Percentiles rank a stretch among this genome's conserved stretches.
These are phyloP conservation scores for Dictyostelium discoideum DNA, from an alignment of 78 protist genomes.

Conservation along the genomic window DNA sequence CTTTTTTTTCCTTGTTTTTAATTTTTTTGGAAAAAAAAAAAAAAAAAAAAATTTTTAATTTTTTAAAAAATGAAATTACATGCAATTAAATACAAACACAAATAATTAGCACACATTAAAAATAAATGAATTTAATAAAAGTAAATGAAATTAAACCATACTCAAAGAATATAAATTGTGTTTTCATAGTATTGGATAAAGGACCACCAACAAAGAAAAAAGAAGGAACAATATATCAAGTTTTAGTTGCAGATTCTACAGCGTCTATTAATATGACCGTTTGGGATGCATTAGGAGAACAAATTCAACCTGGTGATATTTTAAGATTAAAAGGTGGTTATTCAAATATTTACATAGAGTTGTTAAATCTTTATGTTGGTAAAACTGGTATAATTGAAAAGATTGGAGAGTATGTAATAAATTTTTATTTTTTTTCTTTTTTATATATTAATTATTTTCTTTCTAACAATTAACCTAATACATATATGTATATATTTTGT, in stretches of 20 bases:
- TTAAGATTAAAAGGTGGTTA: slow-evolving; percentile 70
- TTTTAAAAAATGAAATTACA: not conserved
- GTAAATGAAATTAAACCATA: slow-evolving; percentile 57
- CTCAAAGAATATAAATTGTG: slow-evolving; percentile 42
- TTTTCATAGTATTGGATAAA: slow-evolving; percentile 65
- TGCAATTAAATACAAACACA: not conserved
- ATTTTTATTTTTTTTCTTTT: not conserved
- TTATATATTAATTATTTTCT: not conserved
- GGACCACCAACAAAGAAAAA: slow-evolving; percentile 44
- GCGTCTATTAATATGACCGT: slow-evolving; percentile 73
- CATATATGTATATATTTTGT: not conserved
- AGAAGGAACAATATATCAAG: slow-evolving; percentile 46
- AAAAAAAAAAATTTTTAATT: not conserved
- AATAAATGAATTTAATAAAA: not conserved
- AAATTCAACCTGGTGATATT: slow-evolving; percentile 72
- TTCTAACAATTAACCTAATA: not conserved
- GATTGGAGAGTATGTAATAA: slow-evolving; percentile 41
- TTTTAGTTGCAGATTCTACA: slow-evolving; percentile 62
- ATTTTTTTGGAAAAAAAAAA: not conserved
- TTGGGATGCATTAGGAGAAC: slow-evolving; percentile 59
- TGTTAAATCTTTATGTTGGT: slow-evolving; percentile 56
- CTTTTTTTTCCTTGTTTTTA: too few species aligned
- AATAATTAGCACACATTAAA: not conserved
- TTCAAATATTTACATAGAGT: slow-evolving; percentile 41
- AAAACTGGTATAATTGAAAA: slow-evolving; percentile 67